These are phyloP conservation scores for Alloteropsis semialata DNA, from an alignment of 176 grass and related monocot genomes.

Conservation along the genomic window DNA sequence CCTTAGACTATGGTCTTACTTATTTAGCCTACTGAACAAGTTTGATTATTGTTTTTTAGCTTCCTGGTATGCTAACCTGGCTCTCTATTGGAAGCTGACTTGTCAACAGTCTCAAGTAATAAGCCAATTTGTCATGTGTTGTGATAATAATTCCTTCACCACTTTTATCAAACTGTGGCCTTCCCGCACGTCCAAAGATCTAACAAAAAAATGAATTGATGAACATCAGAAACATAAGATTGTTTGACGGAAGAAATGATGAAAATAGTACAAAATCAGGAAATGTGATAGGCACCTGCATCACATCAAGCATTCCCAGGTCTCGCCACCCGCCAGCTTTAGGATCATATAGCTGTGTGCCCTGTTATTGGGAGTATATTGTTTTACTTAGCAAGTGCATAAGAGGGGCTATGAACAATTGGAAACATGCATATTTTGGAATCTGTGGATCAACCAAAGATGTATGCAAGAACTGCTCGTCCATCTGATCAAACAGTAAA, in stretches of 20 bases:
- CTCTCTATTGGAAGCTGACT: slow-evolving; percentile 98
- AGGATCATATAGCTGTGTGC: slow-evolving; percentile 95
- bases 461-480: slow-evolving; percentile 20
- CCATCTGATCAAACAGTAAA: slow-evolving; percentile 12
- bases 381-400: slow-evolving; percentile 7
- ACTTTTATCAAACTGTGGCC: slow-evolving; percentile 98
- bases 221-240: slow-evolving; percentile 27
- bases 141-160: slow-evolving; percentile 99
- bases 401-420: slow-evolving; percentile 11
- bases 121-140: slow-evolving; percentile 90
- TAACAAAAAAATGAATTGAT: slow-evolving; percentile 18
- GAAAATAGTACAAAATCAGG: neutral
- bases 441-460: slow-evolving; percentile 1
- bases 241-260: slow-evolving; percentile 12
- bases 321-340: slow-evolving; percentile 96
- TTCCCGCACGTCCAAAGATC: slow-evolving; percentile 99
- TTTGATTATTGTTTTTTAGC: slow-evolving; percentile 11
- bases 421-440: slow-evolving; percentile 20
- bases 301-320: slow-evolving; percentile 98
- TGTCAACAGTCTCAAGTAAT: slow-evolving; percentile 88
- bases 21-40: neutral
- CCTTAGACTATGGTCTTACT: too few species aligned
- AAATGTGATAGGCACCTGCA: slow-evolving; percentile 66
- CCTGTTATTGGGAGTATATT: slow-evolving; percentile 37
- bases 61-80: slow-evolving; percentile 50